These are phyloP conservation scores for Penicillium verhagenii DNA, from an alignment of 495 filamentous ascomycete species.

Conservation along the genomic window DNA sequence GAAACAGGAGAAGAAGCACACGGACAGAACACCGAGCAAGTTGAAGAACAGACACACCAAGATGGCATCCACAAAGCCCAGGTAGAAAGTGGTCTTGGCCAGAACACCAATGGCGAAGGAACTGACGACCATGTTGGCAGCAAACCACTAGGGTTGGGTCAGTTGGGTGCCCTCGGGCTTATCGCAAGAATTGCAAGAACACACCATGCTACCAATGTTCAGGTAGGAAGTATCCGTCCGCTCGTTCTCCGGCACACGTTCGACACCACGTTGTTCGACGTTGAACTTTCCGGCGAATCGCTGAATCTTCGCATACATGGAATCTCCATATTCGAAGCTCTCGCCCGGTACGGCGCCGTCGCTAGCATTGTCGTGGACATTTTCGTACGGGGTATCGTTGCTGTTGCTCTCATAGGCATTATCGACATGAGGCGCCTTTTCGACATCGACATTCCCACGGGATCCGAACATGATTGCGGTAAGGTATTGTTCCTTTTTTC, in stretches of 20 bases:
- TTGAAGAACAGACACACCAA: constrained; percentile 79
- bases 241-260: constrained; percentile 75
- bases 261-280: constrained; percentile 77
- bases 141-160: constrained; percentile 65
- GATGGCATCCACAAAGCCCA: constrained; percentile 76
- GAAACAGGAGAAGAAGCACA: constrained; percentile 79
- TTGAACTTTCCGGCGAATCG: constrained; percentile 66
- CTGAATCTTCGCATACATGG: constrained; percentile 64
- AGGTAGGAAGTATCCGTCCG: constrained; percentile 62
- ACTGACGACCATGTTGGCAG: constrained; percentile 80
- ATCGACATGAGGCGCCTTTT: constrained; percentile 39
- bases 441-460: constrained; percentile 33
- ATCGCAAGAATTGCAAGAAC: constrained; percentile 23
- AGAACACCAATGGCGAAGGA: constrained; percentile 80
- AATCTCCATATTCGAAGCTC: constrained; percentile 61
- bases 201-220: constrained; percentile 75
- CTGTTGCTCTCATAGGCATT: constrained; percentile 33
- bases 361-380: constrained; percentile 39
- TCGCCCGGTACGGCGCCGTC: constrained; percentile 59
- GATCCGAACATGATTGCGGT: constrained; percentile 20
- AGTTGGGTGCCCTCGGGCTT: constrained; percentile 17
- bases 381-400: constrained; percentile 9
- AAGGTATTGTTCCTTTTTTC: not conserved
- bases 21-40: constrained; percentile 67
- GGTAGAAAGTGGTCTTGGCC: constrained; percentile 60